A percentile compares a stretch with the other conserved stretches of the same genome.
phyloP scores from a whole-genome alignment of 768 basidiomycete genomes.

The Mycena filopes region DNA sequence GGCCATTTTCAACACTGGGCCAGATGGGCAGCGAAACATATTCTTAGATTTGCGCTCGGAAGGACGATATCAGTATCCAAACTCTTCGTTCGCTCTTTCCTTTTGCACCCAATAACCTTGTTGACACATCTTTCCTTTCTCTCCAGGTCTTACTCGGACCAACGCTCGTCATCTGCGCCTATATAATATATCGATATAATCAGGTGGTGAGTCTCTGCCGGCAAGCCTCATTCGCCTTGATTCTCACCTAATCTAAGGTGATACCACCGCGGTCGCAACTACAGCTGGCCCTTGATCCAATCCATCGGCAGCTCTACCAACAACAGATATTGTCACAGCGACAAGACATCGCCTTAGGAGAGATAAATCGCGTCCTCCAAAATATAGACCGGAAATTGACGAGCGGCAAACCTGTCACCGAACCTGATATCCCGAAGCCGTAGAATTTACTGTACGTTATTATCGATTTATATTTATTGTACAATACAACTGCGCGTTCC shows the following conservation, averaged over 20 bases:
- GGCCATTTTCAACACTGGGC: slow-evolving; percentile 17
- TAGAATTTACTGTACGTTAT: background rate
- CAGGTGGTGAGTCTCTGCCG: slow-evolving; percentile 12
- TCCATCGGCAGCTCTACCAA: slow-evolving; percentile 4
- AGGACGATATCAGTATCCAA: slow-evolving; percentile 12
- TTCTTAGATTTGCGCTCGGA: slow-evolving; percentile 18
- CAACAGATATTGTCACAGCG: slow-evolving; percentile 8
- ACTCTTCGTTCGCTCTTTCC: slow-evolving; percentile 9
- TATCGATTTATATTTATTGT: no score
- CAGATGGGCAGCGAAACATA: slow-evolving; percentile 14
- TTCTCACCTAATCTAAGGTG: background rate
- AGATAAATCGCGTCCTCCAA: slow-evolving; percentile 21
- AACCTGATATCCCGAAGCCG: background rate
- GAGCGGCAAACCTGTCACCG: background rate
- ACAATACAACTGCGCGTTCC: no score
- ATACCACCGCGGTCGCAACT: slow-evolving; percentile 18
- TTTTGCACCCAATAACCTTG: no score
- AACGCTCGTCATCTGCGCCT: slow-evolving; percentile 12
- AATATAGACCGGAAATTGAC: slow-evolving; percentile 17
- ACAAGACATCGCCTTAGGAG: slow-evolving; percentile 15
- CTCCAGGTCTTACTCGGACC: slow-evolving; percentile 23
- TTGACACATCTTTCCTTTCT: background rate
- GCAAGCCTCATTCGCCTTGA: background rate
- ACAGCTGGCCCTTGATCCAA: slow-evolving; percentile 25
- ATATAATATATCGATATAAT: slow-evolving; percentile 25